These are phyloP conservation scores for Emericellopsis cladophorae DNA, from an alignment of 2,329 filamentous ascomycete genomes.

Conservation along the genomic window DNA sequence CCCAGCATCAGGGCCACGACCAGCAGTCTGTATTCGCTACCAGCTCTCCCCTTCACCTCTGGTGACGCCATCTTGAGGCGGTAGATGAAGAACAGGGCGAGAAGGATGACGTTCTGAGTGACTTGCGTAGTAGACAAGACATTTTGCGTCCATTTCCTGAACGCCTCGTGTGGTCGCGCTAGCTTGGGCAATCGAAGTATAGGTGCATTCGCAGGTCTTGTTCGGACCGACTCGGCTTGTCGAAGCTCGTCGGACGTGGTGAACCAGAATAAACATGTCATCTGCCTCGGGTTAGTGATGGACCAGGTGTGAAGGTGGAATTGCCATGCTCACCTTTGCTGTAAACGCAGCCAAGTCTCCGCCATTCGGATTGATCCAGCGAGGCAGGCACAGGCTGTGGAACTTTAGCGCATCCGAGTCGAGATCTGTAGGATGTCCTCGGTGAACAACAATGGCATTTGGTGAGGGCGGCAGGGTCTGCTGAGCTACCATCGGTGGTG, in stretches of 20 bases:
- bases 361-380: conserved; percentile 61
- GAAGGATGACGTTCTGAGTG: conserved; percentile 83
- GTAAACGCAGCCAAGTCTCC: conserved; percentile 74
- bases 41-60: conserved; percentile 76
- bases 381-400: conserved; percentile 58
- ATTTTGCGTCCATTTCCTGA: conserved; percentile 86
- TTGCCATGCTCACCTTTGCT: conserved; percentile 48
- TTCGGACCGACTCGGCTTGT: conserved; percentile 51
- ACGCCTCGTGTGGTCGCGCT: conserved; percentile 65
- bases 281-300: conserved; percentile 31
- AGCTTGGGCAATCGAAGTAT: conserved; percentile 50
- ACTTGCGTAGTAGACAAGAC: conserved; percentile 92
- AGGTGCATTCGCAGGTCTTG: conserved; percentile 22
- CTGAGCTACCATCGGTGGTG: too few relatives aligned
- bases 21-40: conserved; percentile 84
- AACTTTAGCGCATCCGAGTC: conserved; percentile 33
- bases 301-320: background rate
- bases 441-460: too few relatives aligned
- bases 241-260: conserved; percentile 73
- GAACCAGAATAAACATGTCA: conserved; percentile 97
- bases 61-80: conserved; percentile 84
- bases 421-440: too few relatives aligned
- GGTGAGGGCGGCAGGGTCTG: too few relatives aligned
- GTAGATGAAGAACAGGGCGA: conserved; percentile 88
- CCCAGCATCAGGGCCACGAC: conserved; percentile 95